Conservation (phyloP, 179 eudicot species). For the Carnegiea gigantea region DNA sequence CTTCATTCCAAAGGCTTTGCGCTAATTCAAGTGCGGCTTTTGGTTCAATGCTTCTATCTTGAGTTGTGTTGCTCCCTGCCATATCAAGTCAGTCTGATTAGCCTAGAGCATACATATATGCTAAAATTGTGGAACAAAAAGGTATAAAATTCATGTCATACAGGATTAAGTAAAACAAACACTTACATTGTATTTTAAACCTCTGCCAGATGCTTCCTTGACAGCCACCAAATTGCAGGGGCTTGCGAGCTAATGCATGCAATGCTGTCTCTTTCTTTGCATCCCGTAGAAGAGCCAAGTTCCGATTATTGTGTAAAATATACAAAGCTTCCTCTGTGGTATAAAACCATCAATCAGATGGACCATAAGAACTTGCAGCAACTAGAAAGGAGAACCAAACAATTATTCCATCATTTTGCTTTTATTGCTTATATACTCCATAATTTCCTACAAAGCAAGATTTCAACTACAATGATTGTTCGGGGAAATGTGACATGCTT, state of each 20-base stretch:
- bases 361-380: not conserved
- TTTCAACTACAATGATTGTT: too few relatives aligned
- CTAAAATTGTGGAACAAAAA: not conserved
- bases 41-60: constrained; percentile 4
- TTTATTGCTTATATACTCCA: too few relatives aligned
- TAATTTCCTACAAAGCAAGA: too few relatives aligned
- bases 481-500: too few relatives aligned
- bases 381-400: too few relatives aligned
- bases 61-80: not conserved
- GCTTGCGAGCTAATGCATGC: constrained; percentile 37
- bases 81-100: not conserved
- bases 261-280: constrained; percentile 30
- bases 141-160: not conserved
- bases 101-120: not conserved
- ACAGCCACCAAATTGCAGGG: constrained; percentile 15
- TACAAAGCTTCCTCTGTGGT: constrained; percentile 24
- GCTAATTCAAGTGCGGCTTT: constrained; percentile 16
- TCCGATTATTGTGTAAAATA: constrained; percentile 7
- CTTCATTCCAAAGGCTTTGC: constrained; percentile 29
- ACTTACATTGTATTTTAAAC: constrained; percentile 16
- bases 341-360: not conserved
- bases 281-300: constrained; percentile 20
- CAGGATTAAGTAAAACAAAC: not conserved
- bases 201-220: constrained; percentile 17
- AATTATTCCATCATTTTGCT: too few relatives aligned